Conservation (phyloP, 257 asterid species). For the Asclepias syriaca region DNA sequence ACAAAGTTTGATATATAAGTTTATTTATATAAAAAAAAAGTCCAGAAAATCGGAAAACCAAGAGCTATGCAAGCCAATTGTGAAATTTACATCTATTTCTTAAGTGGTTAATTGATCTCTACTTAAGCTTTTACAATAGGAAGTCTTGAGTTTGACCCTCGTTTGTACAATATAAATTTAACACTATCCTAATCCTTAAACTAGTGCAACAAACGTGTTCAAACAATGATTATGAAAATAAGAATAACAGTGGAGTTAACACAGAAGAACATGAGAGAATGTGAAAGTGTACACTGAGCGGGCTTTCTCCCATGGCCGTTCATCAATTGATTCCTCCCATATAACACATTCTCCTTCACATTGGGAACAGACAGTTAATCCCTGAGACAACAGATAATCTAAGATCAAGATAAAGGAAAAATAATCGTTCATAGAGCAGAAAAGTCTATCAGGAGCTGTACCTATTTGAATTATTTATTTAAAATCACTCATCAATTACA, state of each 20-base stretch:
- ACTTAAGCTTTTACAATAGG: too few species aligned
- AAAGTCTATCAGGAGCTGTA: background rate
- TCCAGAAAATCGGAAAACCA: background rate
- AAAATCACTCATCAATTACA: background rate
- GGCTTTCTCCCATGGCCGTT: slow-evolving; percentile 95
- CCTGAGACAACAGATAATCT: slow-evolving; percentile 35
- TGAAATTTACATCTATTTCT: background rate
- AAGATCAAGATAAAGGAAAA: background rate
- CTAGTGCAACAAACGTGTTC: background rate
- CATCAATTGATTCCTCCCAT: slow-evolving; percentile 96
- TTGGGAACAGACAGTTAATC: slow-evolving; percentile 62
- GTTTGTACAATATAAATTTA: too few species aligned
- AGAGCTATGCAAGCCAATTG: background rate
- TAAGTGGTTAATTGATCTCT: too few species aligned
- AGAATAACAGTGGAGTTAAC: background rate
- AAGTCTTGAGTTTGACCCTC: too few species aligned
- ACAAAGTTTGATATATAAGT: background rate
- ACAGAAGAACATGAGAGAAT: background rate
- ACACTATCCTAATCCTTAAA: too few species aligned
- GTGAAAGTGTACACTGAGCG: slow-evolving; percentile 53
- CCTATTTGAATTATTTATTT: background rate
- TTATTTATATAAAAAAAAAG: background rate
- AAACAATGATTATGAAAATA: background rate
- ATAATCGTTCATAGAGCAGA: background rate
- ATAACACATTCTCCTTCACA: slow-evolving; percentile 91